Percentiles rank a stretch among this genome's conserved stretches.
Conservation (phyloP, 345 rosid species). For the Kandelia obovata region DNA sequence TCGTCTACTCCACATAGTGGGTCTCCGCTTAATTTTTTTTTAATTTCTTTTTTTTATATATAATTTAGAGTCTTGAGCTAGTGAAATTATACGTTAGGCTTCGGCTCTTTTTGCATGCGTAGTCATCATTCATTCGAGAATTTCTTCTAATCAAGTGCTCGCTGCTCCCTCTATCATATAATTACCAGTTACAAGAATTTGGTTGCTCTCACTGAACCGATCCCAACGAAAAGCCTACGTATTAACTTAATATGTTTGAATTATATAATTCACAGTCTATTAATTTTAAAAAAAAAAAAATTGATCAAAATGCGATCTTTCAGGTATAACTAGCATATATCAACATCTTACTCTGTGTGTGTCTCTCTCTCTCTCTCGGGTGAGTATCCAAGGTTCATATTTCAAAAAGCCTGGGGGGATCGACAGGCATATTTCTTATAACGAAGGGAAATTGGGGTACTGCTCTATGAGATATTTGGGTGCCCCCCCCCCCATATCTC, state of each 20-base stretch:
- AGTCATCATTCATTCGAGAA: slow-evolving; percentile 8
- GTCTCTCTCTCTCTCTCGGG: background rate
- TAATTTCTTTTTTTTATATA: too few species aligned
- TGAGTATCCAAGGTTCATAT: slow-evolving; percentile 45
- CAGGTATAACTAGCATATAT: too few species aligned
- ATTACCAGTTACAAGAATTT: too few species aligned
- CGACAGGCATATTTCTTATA: slow-evolving; percentile 34
- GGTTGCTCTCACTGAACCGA: background rate
- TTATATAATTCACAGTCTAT: too few species aligned
- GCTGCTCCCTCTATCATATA: too few species aligned
- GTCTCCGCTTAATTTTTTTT: too few species aligned
- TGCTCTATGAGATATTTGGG: slow-evolving; percentile 15
- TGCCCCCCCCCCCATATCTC: slow-evolving; percentile 37
- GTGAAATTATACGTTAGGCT: background rate
- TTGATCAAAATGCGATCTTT: background rate
- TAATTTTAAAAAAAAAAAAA: too few species aligned
- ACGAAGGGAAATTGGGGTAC: slow-evolving; percentile 26
- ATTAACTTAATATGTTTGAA: too few species aligned
- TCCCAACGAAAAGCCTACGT: too few species aligned
- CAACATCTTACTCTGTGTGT: background rate
- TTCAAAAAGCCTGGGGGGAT: slow-evolving; percentile 29
- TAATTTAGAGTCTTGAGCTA: too few species aligned
- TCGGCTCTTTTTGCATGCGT: slow-evolving; percentile 10
- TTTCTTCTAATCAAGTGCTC: background rate
- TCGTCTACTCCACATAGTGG: too few species aligned